These are phyloP conservation scores for Monosporascus sp. DNA, from an alignment of 2,329 filamentous ascomycete genomes.

Conservation along the genomic window DNA sequence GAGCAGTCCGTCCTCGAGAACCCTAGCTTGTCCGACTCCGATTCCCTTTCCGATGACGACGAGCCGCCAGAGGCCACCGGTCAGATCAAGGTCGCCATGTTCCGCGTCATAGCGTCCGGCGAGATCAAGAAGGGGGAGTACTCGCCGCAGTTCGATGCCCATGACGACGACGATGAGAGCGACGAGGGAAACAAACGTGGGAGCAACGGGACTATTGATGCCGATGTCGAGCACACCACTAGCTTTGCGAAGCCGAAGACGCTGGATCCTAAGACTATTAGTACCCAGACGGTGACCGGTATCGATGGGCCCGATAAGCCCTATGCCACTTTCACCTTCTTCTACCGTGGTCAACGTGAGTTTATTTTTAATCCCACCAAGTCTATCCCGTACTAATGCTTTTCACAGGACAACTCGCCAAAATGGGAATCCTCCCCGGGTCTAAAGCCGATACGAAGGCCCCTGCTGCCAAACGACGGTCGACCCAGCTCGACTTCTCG, in stretches of 20 bases:
- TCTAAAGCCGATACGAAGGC: slow-evolving; percentile 59
- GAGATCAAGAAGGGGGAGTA: slow-evolving; percentile 98
- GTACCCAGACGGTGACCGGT: slow-evolving; percentile 97
- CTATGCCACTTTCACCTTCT: slow-evolving; percentile 95
- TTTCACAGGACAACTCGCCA: slow-evolving; percentile 76
- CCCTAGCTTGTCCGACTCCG: slow-evolving; percentile 66
- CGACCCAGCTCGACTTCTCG: slow-evolving; percentile 78
- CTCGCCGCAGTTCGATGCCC: slow-evolving; percentile 93
- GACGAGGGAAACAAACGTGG: slow-evolving; percentile 45
- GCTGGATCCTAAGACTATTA: slow-evolving; percentile 93
- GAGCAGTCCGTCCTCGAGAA: slow-evolving; percentile 69
- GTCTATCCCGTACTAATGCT: slow-evolving; percentile 14
- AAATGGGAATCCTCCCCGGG: slow-evolving; percentile 82
- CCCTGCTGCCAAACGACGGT: slow-evolving; percentile 67
- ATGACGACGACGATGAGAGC: slow-evolving; percentile 81
- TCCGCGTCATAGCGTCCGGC: slow-evolving; percentile 88
- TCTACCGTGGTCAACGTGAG: slow-evolving; percentile 92
- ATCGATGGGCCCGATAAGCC: slow-evolving; percentile 95
- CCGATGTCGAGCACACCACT: slow-evolving; percentile 91
- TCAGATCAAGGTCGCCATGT: slow-evolving; percentile 97
- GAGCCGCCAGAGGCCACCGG: slow-evolving; percentile 90
- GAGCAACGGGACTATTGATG: slow-evolving; percentile 59
- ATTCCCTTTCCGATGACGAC: slow-evolving; percentile 67
- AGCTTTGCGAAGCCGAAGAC: slow-evolving; percentile 97
- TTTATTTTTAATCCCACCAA: slow-evolving; percentile 16